These are phyloP conservation scores for Exophiala bonariae DNA, from an alignment of 2,329 filamentous ascomycete species.

Conservation along the genomic window DNA sequence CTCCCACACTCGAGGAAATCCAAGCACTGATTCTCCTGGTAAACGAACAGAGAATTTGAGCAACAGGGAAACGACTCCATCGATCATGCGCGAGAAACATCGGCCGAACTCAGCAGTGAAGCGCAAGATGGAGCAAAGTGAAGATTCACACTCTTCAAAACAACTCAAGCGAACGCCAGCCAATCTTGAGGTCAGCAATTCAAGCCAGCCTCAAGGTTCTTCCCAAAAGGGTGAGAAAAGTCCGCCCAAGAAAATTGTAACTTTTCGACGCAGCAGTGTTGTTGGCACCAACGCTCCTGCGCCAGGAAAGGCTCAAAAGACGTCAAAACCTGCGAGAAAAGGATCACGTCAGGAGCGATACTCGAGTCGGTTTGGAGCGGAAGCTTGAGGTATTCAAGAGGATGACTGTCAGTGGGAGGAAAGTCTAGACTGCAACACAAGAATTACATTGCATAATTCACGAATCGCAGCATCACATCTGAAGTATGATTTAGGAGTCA, in stretches of 20 bases:
- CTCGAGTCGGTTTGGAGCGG: slow-evolving; percentile 6
- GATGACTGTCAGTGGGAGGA: too few species aligned
- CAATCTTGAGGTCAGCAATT: slow-evolving; percentile 12
- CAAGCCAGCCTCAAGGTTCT: neutral
- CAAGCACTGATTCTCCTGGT: neutral
- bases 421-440: too few species aligned
- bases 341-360: slow-evolving; percentile 18
- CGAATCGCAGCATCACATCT: too few species aligned
- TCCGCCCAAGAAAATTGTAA: neutral
- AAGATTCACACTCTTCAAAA: slow-evolving; percentile 5
- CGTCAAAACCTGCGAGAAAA: slow-evolving; percentile 8
- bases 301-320: slow-evolving; percentile 14
- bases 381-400: neutral
- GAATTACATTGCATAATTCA: too few species aligned
- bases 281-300: slow-evolving; percentile 21
- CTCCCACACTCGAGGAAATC: neutral
- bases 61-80: slow-evolving; percentile 9
- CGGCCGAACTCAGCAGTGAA: slow-evolving; percentile 24
- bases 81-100: slow-evolving; percentile 13
- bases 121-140: slow-evolving; percentile 13
- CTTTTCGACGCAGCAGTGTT: slow-evolving; percentile 11
- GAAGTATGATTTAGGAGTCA: too few species aligned
- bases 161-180: slow-evolving; percentile 14
- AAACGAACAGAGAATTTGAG: neutral
- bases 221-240: slow-evolving; percentile 3